Base-by-base conservation (phyloP, 495 filamentous ascomycete genomes). In the Lophiostoma macrostomum region DNA sequence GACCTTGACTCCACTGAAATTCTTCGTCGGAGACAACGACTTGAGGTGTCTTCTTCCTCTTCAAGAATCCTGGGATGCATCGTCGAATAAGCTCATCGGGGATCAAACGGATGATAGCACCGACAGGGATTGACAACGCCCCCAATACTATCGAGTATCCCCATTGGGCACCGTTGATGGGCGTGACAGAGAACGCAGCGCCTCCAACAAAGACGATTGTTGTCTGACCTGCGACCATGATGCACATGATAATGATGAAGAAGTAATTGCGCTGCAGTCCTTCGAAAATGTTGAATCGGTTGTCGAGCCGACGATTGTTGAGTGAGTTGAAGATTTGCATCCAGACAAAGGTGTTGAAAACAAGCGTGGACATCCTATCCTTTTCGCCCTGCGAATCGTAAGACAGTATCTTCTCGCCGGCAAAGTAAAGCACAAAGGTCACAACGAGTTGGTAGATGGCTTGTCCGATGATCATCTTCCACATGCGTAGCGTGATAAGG, bases 321-420 rank as follows among this genome's bases (percentile, higher is more conserved):
- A 87, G 82, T 64, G 88, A 77, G 64, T 95, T 95, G 78, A 94
- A 94, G 58, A 94, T 90, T 59, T 94, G 89, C 87, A 95, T 91
- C 84, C 89, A 95, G 30, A 93, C 87, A 60, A 91, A 95, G 1
- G 86, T 88, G 72, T 94, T 95, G 76, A 95, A 94, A 20, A 95
- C 80, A 31, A 91, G 72, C 1, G 88, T 89, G 50, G 80, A 68
- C 38, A 90, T 68, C 19, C 73, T 60, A n/a, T 72, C 56, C 7
- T 66, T 64, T 31, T 76, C 63, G 7, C 67, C 64, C 16, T 48
- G 60, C 41, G 29, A 59, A 43, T 50, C 52, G 65, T 87, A 89
- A 13, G 73, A 67, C 12, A 93, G 72, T 29, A 93, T 86, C 1
- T 60, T 54, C 11, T 53, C 51, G 4, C 90, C 89, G 22, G 77